phyloP scores from a whole-genome alignment of 164 flowering plant species.

The Stephania yunnanensis region DNA sequence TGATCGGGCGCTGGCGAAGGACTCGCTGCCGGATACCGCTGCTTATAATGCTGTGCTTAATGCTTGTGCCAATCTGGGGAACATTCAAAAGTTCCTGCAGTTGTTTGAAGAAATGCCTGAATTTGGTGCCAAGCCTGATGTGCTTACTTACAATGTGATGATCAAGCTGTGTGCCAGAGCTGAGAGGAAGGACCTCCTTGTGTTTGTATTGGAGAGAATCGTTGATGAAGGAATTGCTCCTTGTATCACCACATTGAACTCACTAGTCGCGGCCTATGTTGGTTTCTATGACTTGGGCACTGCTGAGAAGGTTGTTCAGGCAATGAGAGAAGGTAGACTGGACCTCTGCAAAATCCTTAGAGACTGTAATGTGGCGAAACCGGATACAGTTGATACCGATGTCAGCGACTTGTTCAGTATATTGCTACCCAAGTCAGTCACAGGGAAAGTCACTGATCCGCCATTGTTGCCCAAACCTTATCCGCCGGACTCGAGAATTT shows the following conservation, averaged over 20 bases:
- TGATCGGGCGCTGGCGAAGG: conserved; percentile 22
- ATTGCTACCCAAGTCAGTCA: conserved; percentile 51
- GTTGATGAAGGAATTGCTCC: conserved; percentile 38
- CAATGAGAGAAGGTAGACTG: conserved; percentile 75
- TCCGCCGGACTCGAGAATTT: conserved; percentile 68
- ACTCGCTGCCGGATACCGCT: conserved; percentile 70
- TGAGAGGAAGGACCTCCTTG: conserved; percentile 69
- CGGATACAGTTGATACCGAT: conserved; percentile 9
- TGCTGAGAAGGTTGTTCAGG: conserved; percentile 80
- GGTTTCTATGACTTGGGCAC: conserved; percentile 79
- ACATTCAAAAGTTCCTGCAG: conserved; percentile 34
- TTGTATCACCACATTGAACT: conserved; percentile 70
- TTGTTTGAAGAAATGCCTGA: conserved; percentile 80
- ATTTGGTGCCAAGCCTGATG: conserved; percentile 62
- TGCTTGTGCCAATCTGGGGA: conserved; percentile 84
- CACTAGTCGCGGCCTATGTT: conserved; percentile 89
- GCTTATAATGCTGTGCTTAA: conserved; percentile 87
- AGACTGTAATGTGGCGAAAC: conserved; percentile 25
- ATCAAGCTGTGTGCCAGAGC: conserved; percentile 80
- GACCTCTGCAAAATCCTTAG: conserved; percentile 67
- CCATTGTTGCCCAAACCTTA: conserved; percentile 52
- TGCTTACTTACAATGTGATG: conserved; percentile 74
- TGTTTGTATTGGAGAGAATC: conserved; percentile 62
- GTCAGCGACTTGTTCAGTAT: conserved; percentile 37
- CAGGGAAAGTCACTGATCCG: conserved; percentile 29